Percentiles rank a stretch among this genome's conserved stretches.
These are phyloP conservation scores for Pichia sp. DNA, from an alignment of 1,139 yeast genomes.

Conservation along the genomic window DNA sequence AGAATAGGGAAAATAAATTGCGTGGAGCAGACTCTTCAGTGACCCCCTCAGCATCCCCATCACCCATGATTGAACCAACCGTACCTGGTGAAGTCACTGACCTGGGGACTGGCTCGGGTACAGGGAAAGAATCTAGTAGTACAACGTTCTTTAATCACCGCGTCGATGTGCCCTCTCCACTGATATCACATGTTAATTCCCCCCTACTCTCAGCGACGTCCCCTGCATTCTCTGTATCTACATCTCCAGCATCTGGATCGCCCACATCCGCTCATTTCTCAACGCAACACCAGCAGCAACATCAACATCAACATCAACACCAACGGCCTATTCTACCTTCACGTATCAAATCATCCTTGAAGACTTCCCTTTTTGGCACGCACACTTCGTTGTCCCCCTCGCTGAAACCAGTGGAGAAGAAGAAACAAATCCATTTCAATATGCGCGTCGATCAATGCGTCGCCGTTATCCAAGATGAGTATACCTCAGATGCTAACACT, in stretches of 20 bases:
- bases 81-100: slow-evolving; percentile 1
- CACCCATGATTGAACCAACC: slow-evolving; percentile 24
- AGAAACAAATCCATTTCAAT: slow-evolving; percentile 79
- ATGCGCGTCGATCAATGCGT: slow-evolving; percentile 92
- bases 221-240: too few relatives aligned
- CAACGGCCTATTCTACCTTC: background rate
- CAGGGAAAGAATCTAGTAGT: too few relatives aligned
- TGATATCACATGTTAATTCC: too few relatives aligned
- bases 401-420: slow-evolving; percentile 26
- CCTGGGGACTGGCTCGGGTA: too few relatives aligned
- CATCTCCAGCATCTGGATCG: too few relatives aligned
- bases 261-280: too few relatives aligned
- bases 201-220: too few relatives aligned
- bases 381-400: too few relatives aligned
- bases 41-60: slow-evolving; percentile 4
- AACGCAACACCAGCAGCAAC: too few relatives aligned
- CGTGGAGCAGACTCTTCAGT: background rate
- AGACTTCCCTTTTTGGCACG: slow-evolving; percentile 9
- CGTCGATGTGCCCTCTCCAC: too few relatives aligned
- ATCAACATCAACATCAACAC: too few relatives aligned
- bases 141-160: too few relatives aligned
- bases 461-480: slow-evolving; percentile 49
- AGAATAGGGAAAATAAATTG: slow-evolving; percentile 23
- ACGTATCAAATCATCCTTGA: slow-evolving; percentile 13
- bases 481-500: slow-evolving; percentile 21